A percentile compares a stretch with the other conserved stretches of the same genome.
These are phyloP conservation scores for Coemansia sp. DNA, from an alignment of 192 early-diverging fungal species.

Conservation along the genomic window DNA sequence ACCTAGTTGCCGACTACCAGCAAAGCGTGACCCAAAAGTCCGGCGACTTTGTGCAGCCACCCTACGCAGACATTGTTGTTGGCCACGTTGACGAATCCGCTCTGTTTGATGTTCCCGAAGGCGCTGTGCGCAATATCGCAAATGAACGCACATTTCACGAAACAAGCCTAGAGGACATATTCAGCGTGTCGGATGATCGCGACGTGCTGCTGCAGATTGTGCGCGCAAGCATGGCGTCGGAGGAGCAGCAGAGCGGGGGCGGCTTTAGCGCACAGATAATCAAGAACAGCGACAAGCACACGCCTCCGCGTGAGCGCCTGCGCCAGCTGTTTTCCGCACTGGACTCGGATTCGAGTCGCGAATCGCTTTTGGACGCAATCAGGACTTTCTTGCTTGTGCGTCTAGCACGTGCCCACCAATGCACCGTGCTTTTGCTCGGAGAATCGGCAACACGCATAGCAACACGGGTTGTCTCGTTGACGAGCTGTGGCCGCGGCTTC, in stretches of 20 bases:
- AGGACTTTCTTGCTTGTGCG: conserved; percentile 57
- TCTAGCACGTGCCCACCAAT: conserved; percentile 55
- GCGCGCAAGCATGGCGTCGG: conserved; percentile 11
- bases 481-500: conserved; percentile 85
- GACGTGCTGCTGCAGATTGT: conserved; percentile 19
- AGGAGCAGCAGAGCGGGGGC: conserved; percentile 1
- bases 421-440: conserved; percentile 62
- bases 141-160: conserved; percentile 42
- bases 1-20: conserved; percentile 63
- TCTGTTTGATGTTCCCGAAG: conserved; percentile 46
- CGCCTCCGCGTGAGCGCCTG: conserved; percentile 42
- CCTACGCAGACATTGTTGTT: conserved; percentile 61
- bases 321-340: conserved; percentile 54
- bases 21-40: conserved; percentile 31
- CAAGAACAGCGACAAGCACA: not conserved
- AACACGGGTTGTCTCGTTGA: conserved; percentile 69
- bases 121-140: conserved; percentile 44
- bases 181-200: conserved; percentile 21
- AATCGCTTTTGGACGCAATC: conserved; percentile 66
- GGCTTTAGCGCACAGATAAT: conserved; percentile 22
- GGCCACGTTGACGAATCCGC: conserved; percentile 79
- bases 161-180: conserved; percentile 66
- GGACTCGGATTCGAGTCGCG: conserved; percentile 65
- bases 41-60: conserved; percentile 57
- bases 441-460: conserved; percentile 80